Conservation (phyloP, 495 filamentous ascomycete genomes). For the Trichoderma asperelloides region DNA sequence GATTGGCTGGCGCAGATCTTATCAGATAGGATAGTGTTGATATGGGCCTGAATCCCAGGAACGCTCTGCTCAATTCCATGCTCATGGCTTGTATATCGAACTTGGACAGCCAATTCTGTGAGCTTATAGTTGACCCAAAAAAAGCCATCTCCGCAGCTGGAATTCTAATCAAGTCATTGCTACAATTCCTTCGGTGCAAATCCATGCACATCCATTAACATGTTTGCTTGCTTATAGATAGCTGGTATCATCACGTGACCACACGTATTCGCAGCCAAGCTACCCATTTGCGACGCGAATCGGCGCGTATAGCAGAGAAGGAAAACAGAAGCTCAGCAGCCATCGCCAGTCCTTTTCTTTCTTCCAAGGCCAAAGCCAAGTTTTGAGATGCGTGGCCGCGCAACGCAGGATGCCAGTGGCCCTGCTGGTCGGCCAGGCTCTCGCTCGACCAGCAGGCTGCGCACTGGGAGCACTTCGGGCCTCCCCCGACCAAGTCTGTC, state of each 20-base stretch:
- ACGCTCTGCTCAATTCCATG: too few relatives aligned
- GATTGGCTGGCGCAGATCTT: neutral
- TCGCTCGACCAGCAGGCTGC: slow-evolving; percentile 23
- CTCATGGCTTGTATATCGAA: too few relatives aligned
- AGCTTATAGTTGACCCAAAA: too few relatives aligned
- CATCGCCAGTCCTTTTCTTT: neutral
- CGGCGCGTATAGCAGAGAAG: neutral
- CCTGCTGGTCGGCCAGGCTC: slow-evolving; percentile 13
- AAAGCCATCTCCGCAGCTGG: too few relatives aligned
- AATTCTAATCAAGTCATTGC: too few relatives aligned
- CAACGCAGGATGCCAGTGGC: slow-evolving; percentile 9
- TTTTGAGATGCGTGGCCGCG: slow-evolving; percentile 12
- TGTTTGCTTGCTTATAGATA: neutral
- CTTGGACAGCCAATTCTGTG: too few relatives aligned
- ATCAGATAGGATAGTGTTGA: neutral
- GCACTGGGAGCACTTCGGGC: slow-evolving; percentile 26
- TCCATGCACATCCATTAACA: too few relatives aligned
- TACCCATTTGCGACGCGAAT: neutral
- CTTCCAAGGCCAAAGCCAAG: neutral
- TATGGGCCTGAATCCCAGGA: too few relatives aligned
- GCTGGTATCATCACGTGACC: neutral
- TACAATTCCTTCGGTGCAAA: too few relatives aligned
- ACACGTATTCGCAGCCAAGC: neutral
- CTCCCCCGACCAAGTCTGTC: slow-evolving; percentile 23
- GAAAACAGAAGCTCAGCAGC: neutral